A percentile compares a stretch with the other conserved stretches of the same genome.
These are phyloP conservation scores for Ajuga reptans DNA, from an alignment of 305 asterid genomes.

Conservation along the genomic window DNA sequence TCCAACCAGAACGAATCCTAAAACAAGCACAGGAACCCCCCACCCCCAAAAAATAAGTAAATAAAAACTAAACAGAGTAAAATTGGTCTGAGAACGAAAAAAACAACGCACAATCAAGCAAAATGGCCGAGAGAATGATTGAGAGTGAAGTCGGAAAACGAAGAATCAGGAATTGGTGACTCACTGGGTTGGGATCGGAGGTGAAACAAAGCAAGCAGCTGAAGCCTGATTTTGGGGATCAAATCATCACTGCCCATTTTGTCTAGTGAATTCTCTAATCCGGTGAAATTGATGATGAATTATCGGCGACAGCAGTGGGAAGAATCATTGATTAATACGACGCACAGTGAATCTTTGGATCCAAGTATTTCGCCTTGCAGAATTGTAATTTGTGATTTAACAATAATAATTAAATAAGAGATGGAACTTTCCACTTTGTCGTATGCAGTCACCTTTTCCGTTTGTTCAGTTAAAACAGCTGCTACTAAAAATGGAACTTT, in stretches of 20 bases:
- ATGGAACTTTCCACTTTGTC: slow-evolving; percentile 29
- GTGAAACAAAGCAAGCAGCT: slow-evolving; percentile 47
- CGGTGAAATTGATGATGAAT: background rate
- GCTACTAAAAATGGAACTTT: background rate
- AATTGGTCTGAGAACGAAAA: background rate
- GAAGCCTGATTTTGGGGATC: slow-evolving; percentile 40
- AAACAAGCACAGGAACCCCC: background rate
- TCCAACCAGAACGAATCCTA: background rate
- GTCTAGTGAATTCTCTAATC: background rate
- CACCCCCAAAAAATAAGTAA: background rate
- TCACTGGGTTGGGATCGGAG: slow-evolving; percentile 56
- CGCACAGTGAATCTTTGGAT: slow-evolving; percentile 21
- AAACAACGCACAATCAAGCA: background rate
- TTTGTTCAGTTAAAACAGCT: slow-evolving; percentile 28
- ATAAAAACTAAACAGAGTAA: background rate
- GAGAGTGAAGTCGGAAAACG: background rate
- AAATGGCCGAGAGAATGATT: background rate
- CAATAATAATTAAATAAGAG: background rate
- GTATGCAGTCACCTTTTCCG: slow-evolving; percentile 24
- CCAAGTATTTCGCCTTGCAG: slow-evolving; percentile 7
- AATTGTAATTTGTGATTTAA: background rate
- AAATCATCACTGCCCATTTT: slow-evolving; percentile 25
- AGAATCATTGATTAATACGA: background rate
- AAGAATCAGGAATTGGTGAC: slow-evolving; percentile 9
- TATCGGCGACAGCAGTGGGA: slow-evolving; percentile 18